Conservation (phyloP, 2,329 filamentous ascomycete species). For the Aspergillus chevalieri region DNA sequence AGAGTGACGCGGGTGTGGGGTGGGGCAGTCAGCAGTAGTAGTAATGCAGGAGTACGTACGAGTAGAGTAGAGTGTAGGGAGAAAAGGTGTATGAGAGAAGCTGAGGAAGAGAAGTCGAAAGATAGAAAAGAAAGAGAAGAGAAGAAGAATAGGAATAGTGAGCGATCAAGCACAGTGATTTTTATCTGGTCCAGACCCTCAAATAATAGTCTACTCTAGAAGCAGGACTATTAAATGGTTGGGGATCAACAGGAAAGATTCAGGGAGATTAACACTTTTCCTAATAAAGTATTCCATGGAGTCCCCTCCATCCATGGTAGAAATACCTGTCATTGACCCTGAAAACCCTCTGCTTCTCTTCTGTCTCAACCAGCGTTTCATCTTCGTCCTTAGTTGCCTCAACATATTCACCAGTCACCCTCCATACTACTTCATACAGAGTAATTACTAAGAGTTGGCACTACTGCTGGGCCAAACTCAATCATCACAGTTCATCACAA, state of each 20-base stretch:
- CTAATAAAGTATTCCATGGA: background rate
- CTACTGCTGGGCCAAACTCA: too few relatives aligned
- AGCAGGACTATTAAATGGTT: background rate
- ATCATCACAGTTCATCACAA: too few relatives aligned
- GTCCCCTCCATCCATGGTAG: background rate
- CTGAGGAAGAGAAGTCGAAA: background rate
- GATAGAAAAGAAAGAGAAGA: background rate
- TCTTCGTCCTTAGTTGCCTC: background rate
- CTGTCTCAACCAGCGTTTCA: slow-evolving; percentile 20
- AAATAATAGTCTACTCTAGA: background rate
- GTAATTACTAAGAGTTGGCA: background rate
- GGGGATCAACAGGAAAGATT: background rate
- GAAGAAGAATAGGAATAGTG: slow-evolving; percentile 1
- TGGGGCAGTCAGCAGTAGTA: background rate
- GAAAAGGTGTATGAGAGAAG: background rate
- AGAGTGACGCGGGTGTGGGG: background rate
- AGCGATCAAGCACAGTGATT: background rate
- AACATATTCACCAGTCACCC: background rate
- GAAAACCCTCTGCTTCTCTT: slow-evolving; percentile 1
- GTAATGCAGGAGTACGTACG: background rate
- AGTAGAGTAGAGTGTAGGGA: background rate
- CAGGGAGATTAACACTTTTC: background rate
- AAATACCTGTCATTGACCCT: too few relatives aligned
- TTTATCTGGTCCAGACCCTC: background rate
- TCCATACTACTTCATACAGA: background rate